Percentiles rank a stretch among this genome's conserved stretches.
Conservation (phyloP, 129 eudicot species). For the Heracleum sosnowskyi region DNA sequence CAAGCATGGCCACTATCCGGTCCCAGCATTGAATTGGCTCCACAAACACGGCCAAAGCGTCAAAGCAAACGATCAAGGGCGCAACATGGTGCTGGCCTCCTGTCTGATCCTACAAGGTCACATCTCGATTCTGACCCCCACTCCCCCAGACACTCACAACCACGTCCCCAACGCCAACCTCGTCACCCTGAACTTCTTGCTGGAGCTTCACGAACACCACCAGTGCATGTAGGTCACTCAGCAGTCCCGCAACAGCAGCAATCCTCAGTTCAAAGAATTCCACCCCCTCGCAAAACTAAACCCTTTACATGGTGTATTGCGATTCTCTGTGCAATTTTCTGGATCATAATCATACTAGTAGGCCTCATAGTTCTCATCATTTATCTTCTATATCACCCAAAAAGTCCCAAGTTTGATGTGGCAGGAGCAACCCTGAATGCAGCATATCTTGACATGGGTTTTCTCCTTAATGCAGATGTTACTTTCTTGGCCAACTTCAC, state of each 20-base stretch:
- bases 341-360: conserved; percentile 70
- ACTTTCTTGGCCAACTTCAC: conserved; percentile 86
- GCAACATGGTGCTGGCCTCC: conserved; percentile 1
- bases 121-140: conserved; percentile 7
- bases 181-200: conserved; percentile 11
- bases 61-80: neutral
- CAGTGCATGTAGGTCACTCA: conserved; percentile 15
- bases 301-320: conserved; percentile 63
- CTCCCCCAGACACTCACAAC: conserved; percentile 9
- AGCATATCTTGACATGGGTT: conserved; percentile 94
- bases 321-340: conserved; percentile 61
- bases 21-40: neutral
- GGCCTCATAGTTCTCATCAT: conserved; percentile 70
- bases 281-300: conserved; percentile 38
- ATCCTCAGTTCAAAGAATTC: conserved; percentile 30
- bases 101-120: conserved; percentile 11
- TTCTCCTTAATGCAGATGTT: conserved; percentile 69
- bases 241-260: conserved; percentile 9
- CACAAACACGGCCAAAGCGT: neutral
- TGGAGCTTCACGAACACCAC: conserved; percentile 4
- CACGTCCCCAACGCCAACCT: conserved; percentile 27
- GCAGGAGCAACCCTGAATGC: conserved; percentile 59
- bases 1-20: conserved; percentile 15
- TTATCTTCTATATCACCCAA: conserved; percentile 67
- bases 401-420: conserved; percentile 69